A percentile compares a stretch with the other conserved stretches of the same genome.
Conservation (phyloP, 1,284 basidiomycete genomes). For the Gomphus bonarii region DNA sequence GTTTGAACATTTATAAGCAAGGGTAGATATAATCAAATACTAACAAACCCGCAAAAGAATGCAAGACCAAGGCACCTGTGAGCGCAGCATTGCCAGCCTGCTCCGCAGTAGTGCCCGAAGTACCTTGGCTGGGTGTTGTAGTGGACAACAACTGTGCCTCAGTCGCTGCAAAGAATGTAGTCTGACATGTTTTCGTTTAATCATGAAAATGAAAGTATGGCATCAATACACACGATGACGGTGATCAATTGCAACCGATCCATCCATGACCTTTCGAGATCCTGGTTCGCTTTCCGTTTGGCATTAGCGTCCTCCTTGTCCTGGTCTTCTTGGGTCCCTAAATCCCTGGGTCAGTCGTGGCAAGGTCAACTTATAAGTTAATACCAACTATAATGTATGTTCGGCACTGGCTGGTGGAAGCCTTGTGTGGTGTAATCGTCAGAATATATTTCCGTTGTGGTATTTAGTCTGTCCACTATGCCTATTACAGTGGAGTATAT, state of each 20-base stretch:
- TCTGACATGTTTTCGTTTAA: constrained; percentile 24
- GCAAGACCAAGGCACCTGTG: constrained; percentile 40
- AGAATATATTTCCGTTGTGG: not conserved
- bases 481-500: not conserved
- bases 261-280: constrained; percentile 48
- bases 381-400: not conserved
- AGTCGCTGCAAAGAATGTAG: constrained; percentile 52
- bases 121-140: constrained; percentile 21
- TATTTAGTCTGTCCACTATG: not conserved
- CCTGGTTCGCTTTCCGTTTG: constrained; percentile 33
- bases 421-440: not conserved
- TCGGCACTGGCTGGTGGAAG: not conserved
- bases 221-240: constrained; percentile 36
- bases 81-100: constrained; percentile 37
- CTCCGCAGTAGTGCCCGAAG: constrained; percentile 15
- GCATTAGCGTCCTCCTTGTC: constrained; percentile 35
- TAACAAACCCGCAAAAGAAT: constrained; percentile 36
- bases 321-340: constrained; percentile 39
- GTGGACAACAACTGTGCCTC: constrained; percentile 43
- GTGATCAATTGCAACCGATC: constrained; percentile 48
- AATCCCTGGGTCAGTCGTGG: not conserved
- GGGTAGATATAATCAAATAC: not conserved
- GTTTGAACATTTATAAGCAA: not conserved
- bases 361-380: not conserved
- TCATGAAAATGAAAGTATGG: not conserved